Evolutionary conservation across 1,284 basidiomycete genomes (phyloP), one percentile per base, ranked within the genome.

Genomic region (Agaricales sp.): DNA sequence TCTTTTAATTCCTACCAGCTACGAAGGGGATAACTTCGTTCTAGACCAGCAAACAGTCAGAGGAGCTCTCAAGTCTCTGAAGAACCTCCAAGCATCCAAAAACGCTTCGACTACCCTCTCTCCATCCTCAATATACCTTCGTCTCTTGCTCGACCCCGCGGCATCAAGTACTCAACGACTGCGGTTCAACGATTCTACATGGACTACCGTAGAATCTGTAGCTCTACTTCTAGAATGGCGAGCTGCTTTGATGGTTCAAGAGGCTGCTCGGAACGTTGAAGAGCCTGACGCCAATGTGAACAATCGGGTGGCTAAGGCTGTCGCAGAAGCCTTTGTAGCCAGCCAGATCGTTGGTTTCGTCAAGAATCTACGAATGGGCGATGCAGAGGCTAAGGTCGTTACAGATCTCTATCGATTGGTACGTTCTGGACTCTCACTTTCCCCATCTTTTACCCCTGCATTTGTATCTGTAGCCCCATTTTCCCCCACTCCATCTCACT

Each of bases 1-100:
- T 43, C 22, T 44, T n/a, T 26, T 6, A n/a, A 26, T 41, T 21
- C 6, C 16, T 26, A 3, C n/a, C 23, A 84, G 80, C 1, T 87
- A 77, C 55, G 85, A 88, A 66, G 85, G 85, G 16, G 86, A 89
- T 57, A 87, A 88, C 60, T 87, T 76, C 55, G 80, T 88, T 4
- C 70, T 88, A 1, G 79, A 84, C 54, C 71, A 78, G 45, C 86
- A 89, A 63, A 83, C 86, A 35, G 77, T 83, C 21, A 75, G 83
- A 21, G 77, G 80, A 0, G 82, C 82, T 1, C 61, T 85, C 16
- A 88, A 86, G 57, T 69, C 80, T 0, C 74, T 74, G 57, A 62
- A 59, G 4, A 53, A 52, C n/a, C 58, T 72, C 38, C 63, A 64
- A 22, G 53, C 57, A 16, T 56, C 58, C 3, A 49, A 56, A 38